Conservation (phyloP, 1,139 yeast genomes). For the Debaryomycetaceae sp. region DNA sequence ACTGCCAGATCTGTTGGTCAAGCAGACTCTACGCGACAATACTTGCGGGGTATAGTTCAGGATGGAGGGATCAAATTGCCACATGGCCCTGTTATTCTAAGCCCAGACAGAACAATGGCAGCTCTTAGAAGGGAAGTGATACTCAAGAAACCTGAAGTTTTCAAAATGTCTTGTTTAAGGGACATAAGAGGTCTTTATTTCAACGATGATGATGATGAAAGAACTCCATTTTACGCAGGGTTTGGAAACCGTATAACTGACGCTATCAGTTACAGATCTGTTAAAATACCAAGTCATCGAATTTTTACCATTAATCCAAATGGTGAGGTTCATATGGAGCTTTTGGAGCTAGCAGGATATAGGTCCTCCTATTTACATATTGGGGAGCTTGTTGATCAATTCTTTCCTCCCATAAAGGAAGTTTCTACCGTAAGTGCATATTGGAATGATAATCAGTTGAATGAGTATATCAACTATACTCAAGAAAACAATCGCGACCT, state of each 20-base stretch:
- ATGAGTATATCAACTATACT: slow-evolving; percentile 26
- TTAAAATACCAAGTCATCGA: slow-evolving; percentile 89
- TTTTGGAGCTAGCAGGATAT: slow-evolving; percentile 90
- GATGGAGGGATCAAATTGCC: slow-evolving; percentile 70
- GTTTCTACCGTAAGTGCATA: slow-evolving; percentile 33
- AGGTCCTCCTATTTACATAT: slow-evolving; percentile 84
- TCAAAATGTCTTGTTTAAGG: slow-evolving; percentile 93
- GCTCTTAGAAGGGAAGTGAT: slow-evolving; percentile 91
- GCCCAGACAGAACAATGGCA: slow-evolving; percentile 97
- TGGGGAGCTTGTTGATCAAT: slow-evolving; percentile 94
- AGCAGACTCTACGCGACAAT: slow-evolving; percentile 88
- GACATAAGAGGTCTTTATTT: slow-evolving; percentile 74
- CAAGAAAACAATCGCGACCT: slow-evolving; percentile 8
- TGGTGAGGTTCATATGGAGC: slow-evolving; percentile 97
- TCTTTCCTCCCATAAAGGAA: slow-evolving; percentile 80
- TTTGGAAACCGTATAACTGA: slow-evolving; percentile 97
- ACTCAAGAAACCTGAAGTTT: slow-evolving; percentile 91
- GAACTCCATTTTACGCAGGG: slow-evolving; percentile 93
- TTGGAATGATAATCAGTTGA: slow-evolving; percentile 38
- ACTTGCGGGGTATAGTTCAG: slow-evolving; percentile 75
- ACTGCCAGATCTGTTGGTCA: slow-evolving; percentile 96
- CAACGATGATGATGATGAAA: slow-evolving; percentile 22
- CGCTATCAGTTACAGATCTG: slow-evolving; percentile 91
- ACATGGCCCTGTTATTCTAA: slow-evolving; percentile 87
- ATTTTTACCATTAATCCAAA: slow-evolving; percentile 95